Evolutionary conservation across 164 flowering plant genomes (phyloP).

Genomic region (Magnolia sinica): DNA sequence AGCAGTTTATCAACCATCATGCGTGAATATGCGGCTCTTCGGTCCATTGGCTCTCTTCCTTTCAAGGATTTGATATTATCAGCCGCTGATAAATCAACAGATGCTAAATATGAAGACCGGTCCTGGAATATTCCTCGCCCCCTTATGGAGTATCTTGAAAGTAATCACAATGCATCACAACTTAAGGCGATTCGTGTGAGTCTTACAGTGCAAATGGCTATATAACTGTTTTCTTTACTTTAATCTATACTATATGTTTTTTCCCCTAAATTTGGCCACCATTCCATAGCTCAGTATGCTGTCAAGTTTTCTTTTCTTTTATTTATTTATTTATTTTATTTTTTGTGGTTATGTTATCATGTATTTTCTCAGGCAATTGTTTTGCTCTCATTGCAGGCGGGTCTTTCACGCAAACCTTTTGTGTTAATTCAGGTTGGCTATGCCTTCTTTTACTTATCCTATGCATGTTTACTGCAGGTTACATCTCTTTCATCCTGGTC

Average conservation of each 20-base stretch:
- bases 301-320: too few species aligned
- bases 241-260: background rate
- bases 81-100: slow-evolving; percentile 41
- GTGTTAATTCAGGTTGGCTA: slow-evolving; percentile 82
- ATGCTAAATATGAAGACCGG: slow-evolving; percentile 33
- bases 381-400: slow-evolving; percentile 48
- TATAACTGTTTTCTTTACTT: background rate
- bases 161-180: slow-evolving; percentile 72
- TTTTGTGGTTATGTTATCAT: background rate
- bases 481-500: background rate
- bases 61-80: slow-evolving; percentile 69
- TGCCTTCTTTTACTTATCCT: background rate
- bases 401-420: slow-evolving; percentile 81
- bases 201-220: background rate
- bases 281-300: background rate
- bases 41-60: slow-evolving; percentile 64
- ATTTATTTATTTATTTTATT: too few species aligned
- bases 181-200: slow-evolving; percentile 74
- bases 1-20: slow-evolving; percentile 88
- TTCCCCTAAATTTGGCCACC: background rate
- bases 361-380: background rate
- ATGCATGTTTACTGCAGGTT: background rate
- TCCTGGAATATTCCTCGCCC: slow-evolving; percentile 73
- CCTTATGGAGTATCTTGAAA: slow-evolving; percentile 55
- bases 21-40: slow-evolving; percentile 80